Conservation (phyloP, 495 filamentous ascomycete genomes). For the Aspergillus wentii region DNA sequence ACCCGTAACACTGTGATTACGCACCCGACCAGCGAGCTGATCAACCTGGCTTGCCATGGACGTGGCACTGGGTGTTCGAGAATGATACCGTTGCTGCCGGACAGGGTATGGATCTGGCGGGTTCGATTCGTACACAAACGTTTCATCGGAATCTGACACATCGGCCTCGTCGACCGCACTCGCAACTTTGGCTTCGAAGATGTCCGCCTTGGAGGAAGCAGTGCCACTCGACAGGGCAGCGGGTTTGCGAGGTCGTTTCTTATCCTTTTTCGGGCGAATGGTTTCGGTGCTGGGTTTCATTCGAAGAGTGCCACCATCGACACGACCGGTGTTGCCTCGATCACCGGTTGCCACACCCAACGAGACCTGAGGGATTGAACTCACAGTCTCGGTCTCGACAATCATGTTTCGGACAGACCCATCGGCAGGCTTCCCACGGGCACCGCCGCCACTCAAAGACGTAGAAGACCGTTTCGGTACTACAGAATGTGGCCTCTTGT, state of each 20-base stretch:
- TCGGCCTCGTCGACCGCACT: slow-evolving; percentile 89
- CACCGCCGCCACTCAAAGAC: slow-evolving; percentile 34
- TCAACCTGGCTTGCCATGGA: slow-evolving; percentile 82
- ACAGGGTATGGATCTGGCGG: slow-evolving; percentile 73
- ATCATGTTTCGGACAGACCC: slow-evolving; percentile 88
- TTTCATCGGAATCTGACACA: slow-evolving; percentile 95
- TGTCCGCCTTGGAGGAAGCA: slow-evolving; percentile 95
- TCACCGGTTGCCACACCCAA: slow-evolving; percentile 63
- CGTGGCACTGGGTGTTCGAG: slow-evolving; percentile 89
- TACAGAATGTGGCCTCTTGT: slow-evolving; percentile 23
- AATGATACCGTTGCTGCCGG: slow-evolving; percentile 81
- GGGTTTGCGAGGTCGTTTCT: slow-evolving; percentile 75
- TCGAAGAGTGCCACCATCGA: slow-evolving; percentile 68
- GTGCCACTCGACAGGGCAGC: slow-evolving; percentile 39
- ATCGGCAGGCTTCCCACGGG: slow-evolving; percentile 60
- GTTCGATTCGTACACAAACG: slow-evolving; percentile 98
- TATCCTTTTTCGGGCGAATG: slow-evolving; percentile 86
- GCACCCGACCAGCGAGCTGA: slow-evolving; percentile 58
- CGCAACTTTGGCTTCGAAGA: slow-evolving; percentile 95
- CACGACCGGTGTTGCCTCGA: slow-evolving; percentile 47
- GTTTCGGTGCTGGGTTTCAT: slow-evolving; percentile 89
- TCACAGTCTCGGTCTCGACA: slow-evolving; percentile 95
- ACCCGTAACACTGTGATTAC: slow-evolving; percentile 62
- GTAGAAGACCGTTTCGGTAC: slow-evolving; percentile 46
- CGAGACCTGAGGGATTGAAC: slow-evolving; percentile 84